These are phyloP conservation scores for Massariosphaeria phaeospora DNA, from an alignment of 495 filamentous ascomycete species.

Conservation along the genomic window DNA sequence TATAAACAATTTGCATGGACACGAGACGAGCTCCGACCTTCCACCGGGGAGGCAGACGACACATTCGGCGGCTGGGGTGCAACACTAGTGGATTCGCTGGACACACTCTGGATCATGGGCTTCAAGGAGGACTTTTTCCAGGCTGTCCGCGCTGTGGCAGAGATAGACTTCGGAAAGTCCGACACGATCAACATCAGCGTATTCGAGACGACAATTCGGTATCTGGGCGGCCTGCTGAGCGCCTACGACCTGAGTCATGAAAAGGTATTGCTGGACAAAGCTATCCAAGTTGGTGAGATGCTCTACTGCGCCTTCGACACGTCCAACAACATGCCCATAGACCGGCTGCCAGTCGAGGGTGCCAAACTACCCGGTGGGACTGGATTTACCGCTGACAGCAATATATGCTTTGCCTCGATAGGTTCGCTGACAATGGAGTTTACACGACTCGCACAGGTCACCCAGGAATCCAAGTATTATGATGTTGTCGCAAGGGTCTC, in stretches of 20 bases:
- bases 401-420: slow-evolving; percentile 35
- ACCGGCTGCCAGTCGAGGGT: slow-evolving; percentile 19
- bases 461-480: slow-evolving; percentile 39
- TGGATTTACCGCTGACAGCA: slow-evolving; percentile 36
- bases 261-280: slow-evolving; percentile 40
- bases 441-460: slow-evolving; percentile 40
- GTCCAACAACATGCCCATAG: slow-evolving; percentile 37
- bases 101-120: slow-evolving; percentile 43
- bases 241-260: slow-evolving; percentile 49
- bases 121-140: slow-evolving; percentile 39
- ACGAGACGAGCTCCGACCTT: slow-evolving; percentile 69
- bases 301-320: slow-evolving; percentile 45
- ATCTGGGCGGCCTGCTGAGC: slow-evolving; percentile 49
- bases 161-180: slow-evolving; percentile 40
- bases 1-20: slow-evolving; percentile 75
- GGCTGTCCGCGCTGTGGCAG: slow-evolving; percentile 34
- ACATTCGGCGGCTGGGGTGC: slow-evolving; percentile 41
- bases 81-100: slow-evolving; percentile 39
- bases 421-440: slow-evolving; percentile 44
- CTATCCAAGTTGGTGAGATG: slow-evolving; percentile 43
- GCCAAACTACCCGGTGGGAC: slow-evolving; percentile 34
- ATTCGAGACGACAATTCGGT: slow-evolving; percentile 47
- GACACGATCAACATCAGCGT: slow-evolving; percentile 41
- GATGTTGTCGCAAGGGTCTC: slow-evolving; percentile 40
- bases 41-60: slow-evolving; percentile 50